phyloP scores from a whole-genome alignment of 2,329 filamentous ascomycete genomes.

The Albifimbria verrucaria region DNA sequence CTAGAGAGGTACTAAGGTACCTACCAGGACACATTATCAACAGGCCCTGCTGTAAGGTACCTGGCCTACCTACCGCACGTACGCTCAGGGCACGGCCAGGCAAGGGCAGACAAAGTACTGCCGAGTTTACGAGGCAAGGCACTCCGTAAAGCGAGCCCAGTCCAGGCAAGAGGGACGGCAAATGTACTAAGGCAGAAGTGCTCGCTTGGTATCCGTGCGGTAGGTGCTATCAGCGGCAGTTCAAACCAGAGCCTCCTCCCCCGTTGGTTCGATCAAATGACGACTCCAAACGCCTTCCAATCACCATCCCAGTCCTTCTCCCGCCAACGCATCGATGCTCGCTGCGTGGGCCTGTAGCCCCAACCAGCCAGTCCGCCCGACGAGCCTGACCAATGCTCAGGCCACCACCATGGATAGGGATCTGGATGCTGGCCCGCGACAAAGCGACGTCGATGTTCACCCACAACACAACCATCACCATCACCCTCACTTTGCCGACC shows the following conservation, averaged over 20 bases:
- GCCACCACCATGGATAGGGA: conserved; percentile 37
- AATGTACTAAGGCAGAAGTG: neutral
- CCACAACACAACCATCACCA: neutral
- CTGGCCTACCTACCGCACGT: no score
- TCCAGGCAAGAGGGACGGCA: no score
- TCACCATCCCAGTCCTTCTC: conserved; percentile 10
- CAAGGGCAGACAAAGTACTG: neutral
- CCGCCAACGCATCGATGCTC: conserved; percentile 47
- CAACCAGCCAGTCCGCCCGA: conserved; percentile 38
- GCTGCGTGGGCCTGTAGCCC: conserved; percentile 41
- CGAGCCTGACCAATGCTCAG: conserved; percentile 42
- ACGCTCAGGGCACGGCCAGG: neutral
- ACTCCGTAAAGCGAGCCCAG: no score
- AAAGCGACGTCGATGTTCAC: neutral
- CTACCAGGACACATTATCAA: no score
- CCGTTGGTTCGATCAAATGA: neutral
- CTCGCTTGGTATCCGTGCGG: neutral
- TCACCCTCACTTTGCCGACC: conserved; percentile 7
- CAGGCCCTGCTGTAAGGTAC: no score
- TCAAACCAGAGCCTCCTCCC: neutral
- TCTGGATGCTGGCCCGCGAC: conserved; percentile 24
- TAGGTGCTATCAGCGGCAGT: neutral
- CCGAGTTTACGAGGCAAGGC: no score
- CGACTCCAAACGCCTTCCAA: conserved; percentile 8
- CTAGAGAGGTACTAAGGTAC: no score